Base-by-base conservation (phyloP, 2,329 filamentous ascomycete genomes). In the Neonectria faginata region DNA sequence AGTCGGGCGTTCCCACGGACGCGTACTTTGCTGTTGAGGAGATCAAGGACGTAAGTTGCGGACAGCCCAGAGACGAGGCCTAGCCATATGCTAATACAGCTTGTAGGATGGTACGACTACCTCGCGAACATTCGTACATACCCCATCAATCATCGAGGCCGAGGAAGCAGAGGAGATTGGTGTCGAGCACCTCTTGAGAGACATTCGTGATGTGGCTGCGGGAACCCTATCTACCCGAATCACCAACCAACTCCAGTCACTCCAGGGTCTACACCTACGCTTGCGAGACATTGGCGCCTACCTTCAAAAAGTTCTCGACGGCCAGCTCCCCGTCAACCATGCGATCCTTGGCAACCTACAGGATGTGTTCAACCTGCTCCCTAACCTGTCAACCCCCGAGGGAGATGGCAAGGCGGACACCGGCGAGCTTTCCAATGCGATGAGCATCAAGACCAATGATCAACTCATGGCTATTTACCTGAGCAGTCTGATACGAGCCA, bases 391-490 rank as follows among this genome's bases (percentile, higher is more conserved):
- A 10, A 97, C 94, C 41, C 93, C 95, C 31, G 88, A 92, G 60
- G 84, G 86, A 47, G 89, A 90, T 45, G 86, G 84, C 67, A 86
- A 90, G 74, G 77, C 81, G 33, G 81, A 91, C 73, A 93, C 94
- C 74, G 91, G 91, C 76, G 96, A 98, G 79, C 86, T 99, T 58
- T 91, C 94, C n/a, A 88, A 96, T 67, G 94, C 96, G 39, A 97
- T 99, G 94, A 97, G 93, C 82, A 89, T 97, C 83, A 99, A 99
- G 88, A 98, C 95, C 64, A 99, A 99, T 77, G 96, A 99, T 79
- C 96, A 99, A 83, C 88, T 99, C 70, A 97, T 99, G 92, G 90
- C 94, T 57, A 98, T 99, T 79, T 99, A 99, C 81, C 86, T 99
- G 59, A 97, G 93, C 82, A 97, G 93, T 83, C 84, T 75, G 84